Conservation (phyloP, 345 rosid genomes). For the Gossypium anomalum region DNA sequence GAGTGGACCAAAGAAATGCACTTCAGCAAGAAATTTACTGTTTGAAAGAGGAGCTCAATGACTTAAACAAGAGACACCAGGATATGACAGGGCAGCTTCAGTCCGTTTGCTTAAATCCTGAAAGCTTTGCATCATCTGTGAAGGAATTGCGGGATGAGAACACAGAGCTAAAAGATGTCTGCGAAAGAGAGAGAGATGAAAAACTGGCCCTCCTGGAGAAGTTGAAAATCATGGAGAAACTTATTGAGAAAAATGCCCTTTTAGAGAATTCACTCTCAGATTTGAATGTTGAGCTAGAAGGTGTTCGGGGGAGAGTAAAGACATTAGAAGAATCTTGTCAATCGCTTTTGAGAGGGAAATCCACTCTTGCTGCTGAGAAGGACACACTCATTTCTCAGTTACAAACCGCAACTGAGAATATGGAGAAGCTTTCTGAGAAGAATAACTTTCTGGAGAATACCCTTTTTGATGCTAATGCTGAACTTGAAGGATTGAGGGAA, state of each 20-base stretch:
- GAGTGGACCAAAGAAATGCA: constrained; percentile 87
- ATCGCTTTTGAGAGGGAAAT: constrained; percentile 58
- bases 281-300: constrained; percentile 78
- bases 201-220: constrained; percentile 57
- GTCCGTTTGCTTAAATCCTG: constrained; percentile 59
- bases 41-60: constrained; percentile 87
- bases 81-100: constrained; percentile 64
- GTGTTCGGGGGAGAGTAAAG: constrained; percentile 58
- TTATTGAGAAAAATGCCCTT: constrained; percentile 65
- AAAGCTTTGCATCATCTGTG: constrained; percentile 54
- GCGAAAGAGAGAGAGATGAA: constrained; percentile 51
- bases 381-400: constrained; percentile 49
- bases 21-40: constrained; percentile 97
- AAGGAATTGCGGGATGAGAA: constrained; percentile 66
- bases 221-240: constrained; percentile 71
- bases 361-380: constrained; percentile 60
- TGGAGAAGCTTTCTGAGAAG: constrained; percentile 56
- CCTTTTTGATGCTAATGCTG: constrained; percentile 65
- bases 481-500: constrained; percentile 56
- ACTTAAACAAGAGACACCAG: constrained; percentile 59
- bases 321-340: constrained; percentile 61
- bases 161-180: constrained; percentile 43
- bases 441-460: constrained; percentile 67
- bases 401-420: constrained; percentile 43
- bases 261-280: constrained; percentile 87